A percentile compares a stretch with the other conserved stretches of the same genome.
Conservation (phyloP, 352 stramenopile species). For the Globisporangium carolinianum region DNA sequence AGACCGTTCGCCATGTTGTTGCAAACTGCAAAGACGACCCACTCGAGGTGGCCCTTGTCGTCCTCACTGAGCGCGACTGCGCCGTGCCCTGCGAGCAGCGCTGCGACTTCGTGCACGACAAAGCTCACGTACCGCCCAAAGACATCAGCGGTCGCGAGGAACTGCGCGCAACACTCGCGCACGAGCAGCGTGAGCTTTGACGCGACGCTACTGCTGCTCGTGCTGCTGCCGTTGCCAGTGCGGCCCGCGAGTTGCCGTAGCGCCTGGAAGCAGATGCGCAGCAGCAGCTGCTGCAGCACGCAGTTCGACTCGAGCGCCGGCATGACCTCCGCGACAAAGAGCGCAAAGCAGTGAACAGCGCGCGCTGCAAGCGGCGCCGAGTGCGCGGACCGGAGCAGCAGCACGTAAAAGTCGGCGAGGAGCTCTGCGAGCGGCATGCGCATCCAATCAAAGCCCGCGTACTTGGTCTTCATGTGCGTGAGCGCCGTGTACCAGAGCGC, state of each 20-base stretch:
- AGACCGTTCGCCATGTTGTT: conserved; percentile 63
- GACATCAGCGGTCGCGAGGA: conserved; percentile 47
- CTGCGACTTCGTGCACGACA: conserved; percentile 71
- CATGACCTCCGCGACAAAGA: conserved; percentile 48
- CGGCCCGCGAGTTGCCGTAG: conserved; percentile 36
- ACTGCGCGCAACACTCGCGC: conserved; percentile 52
- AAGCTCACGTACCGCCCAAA: conserved; percentile 81
- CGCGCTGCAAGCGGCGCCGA: conserved; percentile 39
- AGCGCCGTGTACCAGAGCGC: conserved; percentile 43
- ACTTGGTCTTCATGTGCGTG: conserved; percentile 59
- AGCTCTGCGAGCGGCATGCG: conserved; percentile 56
- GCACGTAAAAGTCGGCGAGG: conserved; percentile 49
- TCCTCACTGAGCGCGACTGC: conserved; percentile 31
- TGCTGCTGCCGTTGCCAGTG: conserved; percentile 21
- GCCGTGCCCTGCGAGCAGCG: conserved; percentile 27
- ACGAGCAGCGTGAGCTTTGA: conserved; percentile 39
- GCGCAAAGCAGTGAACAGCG: conserved; percentile 56
- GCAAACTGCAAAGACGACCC: conserved; percentile 71
- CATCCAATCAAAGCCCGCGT: conserved; percentile 54
- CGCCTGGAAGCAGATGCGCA: conserved; percentile 67
- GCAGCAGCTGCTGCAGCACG: conserved; percentile 58
- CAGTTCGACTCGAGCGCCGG: conserved; percentile 23
- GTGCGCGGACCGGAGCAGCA: conserved; percentile 33
- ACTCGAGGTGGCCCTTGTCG: conserved; percentile 63
- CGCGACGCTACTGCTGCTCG: conserved; percentile 20